Percentiles rank a stretch among this genome's conserved stretches.
These are phyloP conservation scores for Penicillium cosmopolitanum DNA, from an alignment of 495 filamentous ascomycete genomes.

Conservation along the genomic window DNA sequence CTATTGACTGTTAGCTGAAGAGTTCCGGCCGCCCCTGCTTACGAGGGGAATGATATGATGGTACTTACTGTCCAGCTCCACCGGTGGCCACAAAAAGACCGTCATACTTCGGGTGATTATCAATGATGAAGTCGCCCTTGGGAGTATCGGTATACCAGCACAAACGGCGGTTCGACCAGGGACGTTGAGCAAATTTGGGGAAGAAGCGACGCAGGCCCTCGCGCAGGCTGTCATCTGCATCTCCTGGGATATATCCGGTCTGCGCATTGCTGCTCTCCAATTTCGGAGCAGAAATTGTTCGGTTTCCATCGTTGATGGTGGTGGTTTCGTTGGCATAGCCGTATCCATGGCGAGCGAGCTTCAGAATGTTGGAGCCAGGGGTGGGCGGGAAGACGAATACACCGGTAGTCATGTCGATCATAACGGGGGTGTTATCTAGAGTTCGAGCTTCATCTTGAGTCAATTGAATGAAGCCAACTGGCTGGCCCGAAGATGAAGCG, in stretches of 20 bases:
- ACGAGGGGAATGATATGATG: not conserved
- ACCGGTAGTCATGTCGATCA: conserved; percentile 73
- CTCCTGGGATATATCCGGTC: conserved; percentile 49
- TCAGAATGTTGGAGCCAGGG: conserved; percentile 56
- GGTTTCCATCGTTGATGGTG: conserved; percentile 31
- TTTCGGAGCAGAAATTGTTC: conserved; percentile 33
- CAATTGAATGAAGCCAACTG: conserved; percentile 69
- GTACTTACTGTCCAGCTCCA: conserved; percentile 67
- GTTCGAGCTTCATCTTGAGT: conserved; percentile 61
- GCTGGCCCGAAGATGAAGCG: conserved; percentile 58
- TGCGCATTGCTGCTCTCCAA: conserved; percentile 34
- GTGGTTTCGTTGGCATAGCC: conserved; percentile 58
- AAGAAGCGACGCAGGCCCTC: conserved; percentile 60
- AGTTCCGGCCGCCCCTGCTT: not conserved
- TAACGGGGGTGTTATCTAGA: conserved; percentile 63
- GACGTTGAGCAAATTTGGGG: conserved; percentile 59
- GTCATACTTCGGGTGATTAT: conserved; percentile 63
- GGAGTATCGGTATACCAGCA: conserved; percentile 64
- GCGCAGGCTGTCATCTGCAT: conserved; percentile 61
- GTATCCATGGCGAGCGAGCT: conserved; percentile 75
- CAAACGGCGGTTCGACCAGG: conserved; percentile 53
- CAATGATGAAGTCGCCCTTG: conserved; percentile 73
- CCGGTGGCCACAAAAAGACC: conserved; percentile 76
- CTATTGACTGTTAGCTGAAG: conserved; percentile 19
- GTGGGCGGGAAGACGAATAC: conserved; percentile 75